Evolutionary conservation across 2,329 filamentous ascomycete species (phyloP), one percentile per base, ranked within the genome.

Genomic region (Macrophomina tecta): DNA sequence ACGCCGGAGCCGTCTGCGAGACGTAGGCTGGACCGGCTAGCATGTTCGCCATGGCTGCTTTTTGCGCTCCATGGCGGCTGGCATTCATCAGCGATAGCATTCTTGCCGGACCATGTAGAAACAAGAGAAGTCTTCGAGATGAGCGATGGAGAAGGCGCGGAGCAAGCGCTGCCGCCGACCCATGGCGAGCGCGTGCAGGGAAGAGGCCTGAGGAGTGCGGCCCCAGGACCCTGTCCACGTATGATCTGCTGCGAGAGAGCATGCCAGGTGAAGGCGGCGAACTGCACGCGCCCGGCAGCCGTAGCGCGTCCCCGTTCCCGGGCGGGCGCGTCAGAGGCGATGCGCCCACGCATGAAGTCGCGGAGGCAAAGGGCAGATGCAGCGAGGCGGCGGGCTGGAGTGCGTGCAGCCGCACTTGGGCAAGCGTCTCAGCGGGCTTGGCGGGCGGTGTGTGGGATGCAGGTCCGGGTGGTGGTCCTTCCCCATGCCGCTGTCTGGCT

Each of bases 401-500:
- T 40, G 32, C 32, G 18, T 16, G 52, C 52, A 9, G 61, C 61
- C 48, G 61, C 61, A 30, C 61, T 42, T 45, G 61, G 60, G 49
- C 48, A 64, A 49, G 49, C 53, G 61, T 64, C 34, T 64, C 61
- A 42, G 34, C 5, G 34, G 32, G 28, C 61, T 64, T 64, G 61
- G 61, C 61, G 48, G 61, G 46, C 61, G 49, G 61, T 64, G 60
- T 61, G 56, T 45, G 56, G 23, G 58, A 62, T 38, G 58, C 58
- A 62, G 58, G 58, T 62, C 58, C 58, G 56, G 56, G 56, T 58
- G 53, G 56, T 36, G 61, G 49, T 64, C 61, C 48, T 64, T 64
- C 61, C 61, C 61, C 61, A 64, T 64, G 61, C 61, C 61, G 61
- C 61, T 48, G 40, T 64, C 61, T 64, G 46, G 61, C 61, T 64